Evolutionary conservation across 257 asterid genomes (phyloP).

Genomic region (Rhazya stricta): DNA sequence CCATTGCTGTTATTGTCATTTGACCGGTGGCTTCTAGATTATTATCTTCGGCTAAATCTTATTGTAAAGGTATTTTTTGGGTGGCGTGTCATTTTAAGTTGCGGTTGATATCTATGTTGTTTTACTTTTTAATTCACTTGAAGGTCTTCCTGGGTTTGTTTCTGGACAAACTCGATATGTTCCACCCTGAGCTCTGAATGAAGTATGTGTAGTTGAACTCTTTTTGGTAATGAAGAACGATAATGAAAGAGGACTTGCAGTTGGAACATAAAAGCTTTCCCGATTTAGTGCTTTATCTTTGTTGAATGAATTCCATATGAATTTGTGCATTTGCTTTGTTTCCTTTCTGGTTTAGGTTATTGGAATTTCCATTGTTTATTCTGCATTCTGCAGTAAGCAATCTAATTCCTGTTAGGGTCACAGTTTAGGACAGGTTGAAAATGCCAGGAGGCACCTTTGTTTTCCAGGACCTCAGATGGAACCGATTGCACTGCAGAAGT

Average conservation of each 20-base stretch:
- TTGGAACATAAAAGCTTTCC: background rate
- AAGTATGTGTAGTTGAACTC: background rate
- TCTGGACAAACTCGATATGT: background rate
- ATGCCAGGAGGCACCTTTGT: conserved; percentile 40
- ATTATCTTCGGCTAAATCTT: background rate
- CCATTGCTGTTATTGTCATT: background rate
- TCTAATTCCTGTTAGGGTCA: conserved; percentile 26
- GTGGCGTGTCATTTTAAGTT: background rate
- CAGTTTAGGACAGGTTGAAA: conserved; percentile 54
- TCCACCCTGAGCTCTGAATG: background rate
- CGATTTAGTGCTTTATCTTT: background rate
- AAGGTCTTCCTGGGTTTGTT: background rate
- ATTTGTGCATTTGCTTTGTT: background rate
- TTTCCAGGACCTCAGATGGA: conserved; percentile 36
- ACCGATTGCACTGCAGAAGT: conserved; percentile 42
- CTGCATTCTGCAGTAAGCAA: conserved; percentile 20
- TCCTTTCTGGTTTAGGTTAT: conserved; percentile 13
- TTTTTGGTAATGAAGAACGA: background rate
- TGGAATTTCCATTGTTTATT: conserved; percentile 18
- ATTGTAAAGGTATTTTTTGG: background rate
- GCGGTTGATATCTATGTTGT: background rate
- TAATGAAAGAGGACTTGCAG: background rate
- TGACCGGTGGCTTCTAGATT: background rate
- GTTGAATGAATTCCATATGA: background rate
- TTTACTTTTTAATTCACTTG: background rate